Percentiles rank a stretch among this genome's conserved stretches.
Evolutionary conservation across 2,329 filamentous ascomycete species (phyloP).

Genomic region (Phoma sp.): DNA sequence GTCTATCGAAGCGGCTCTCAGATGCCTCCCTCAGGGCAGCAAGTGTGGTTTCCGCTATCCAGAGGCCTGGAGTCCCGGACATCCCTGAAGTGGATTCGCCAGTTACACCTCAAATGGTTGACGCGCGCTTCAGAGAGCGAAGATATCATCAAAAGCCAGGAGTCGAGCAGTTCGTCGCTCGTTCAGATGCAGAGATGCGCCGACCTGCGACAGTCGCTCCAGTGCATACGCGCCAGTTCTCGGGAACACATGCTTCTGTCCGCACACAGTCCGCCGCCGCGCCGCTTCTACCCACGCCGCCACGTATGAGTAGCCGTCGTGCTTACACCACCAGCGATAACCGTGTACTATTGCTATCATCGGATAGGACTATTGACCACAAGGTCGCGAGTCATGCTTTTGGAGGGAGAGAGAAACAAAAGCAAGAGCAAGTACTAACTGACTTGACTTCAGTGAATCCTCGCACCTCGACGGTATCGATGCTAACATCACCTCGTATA

Average conservation of each 20-base stretch:
- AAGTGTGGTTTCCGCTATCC: slow-evolving; percentile 16
- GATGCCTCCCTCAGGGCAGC: slow-evolving; percentile 35
- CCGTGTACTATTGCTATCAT: background rate
- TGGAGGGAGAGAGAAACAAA: slow-evolving; percentile 1
- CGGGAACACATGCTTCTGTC: slow-evolving; percentile 31
- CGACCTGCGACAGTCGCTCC: slow-evolving; percentile 16
- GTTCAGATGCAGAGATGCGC: background rate
- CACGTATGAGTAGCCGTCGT: slow-evolving; percentile 25
- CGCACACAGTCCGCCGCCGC: slow-evolving; percentile 15
- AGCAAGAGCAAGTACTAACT: slow-evolving; percentile 19
- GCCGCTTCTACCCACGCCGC: slow-evolving; percentile 16
- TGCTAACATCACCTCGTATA: slow-evolving; percentile 14
- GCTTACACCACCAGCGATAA: slow-evolving; percentile 17
- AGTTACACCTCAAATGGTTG: slow-evolving; percentile 14
- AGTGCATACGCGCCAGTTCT: slow-evolving; percentile 20
- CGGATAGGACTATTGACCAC: background rate
- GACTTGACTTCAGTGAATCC: slow-evolving; percentile 2
- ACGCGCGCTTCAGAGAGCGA: slow-evolving; percentile 12
- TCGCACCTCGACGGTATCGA: slow-evolving; percentile 5
- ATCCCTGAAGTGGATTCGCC: slow-evolving; percentile 26
- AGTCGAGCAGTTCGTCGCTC: background rate
- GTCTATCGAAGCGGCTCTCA: slow-evolving; percentile 41
- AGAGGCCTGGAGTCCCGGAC: slow-evolving; percentile 25
- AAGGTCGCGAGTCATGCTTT: background rate
- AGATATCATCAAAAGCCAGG: slow-evolving; percentile 5